These are phyloP conservation scores for Elaeis guineensis DNA, from an alignment of 176 grass and related monocot genomes.

Conservation along the genomic window DNA sequence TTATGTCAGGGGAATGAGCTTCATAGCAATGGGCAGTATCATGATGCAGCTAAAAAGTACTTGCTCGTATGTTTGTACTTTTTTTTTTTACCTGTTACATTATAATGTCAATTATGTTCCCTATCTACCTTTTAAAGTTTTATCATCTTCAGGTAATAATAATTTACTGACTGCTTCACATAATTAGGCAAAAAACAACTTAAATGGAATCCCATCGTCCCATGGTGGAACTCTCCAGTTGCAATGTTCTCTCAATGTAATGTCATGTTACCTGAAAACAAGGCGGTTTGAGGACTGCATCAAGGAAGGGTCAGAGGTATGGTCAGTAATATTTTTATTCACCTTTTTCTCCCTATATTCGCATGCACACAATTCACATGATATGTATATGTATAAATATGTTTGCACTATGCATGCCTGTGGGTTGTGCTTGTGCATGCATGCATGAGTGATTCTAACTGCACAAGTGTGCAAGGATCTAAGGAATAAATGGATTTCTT, in stretches of 20 bases:
- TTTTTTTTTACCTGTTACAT: background rate
- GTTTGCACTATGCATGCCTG: too few relatives aligned
- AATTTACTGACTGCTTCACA: constrained; percentile 7
- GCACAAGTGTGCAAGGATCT: too few relatives aligned
- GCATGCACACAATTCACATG: too few relatives aligned
- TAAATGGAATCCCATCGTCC: constrained; percentile 50
- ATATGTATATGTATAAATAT: too few relatives aligned
- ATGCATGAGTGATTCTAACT: too few relatives aligned
- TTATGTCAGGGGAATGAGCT: constrained; percentile 73
- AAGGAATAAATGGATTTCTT: too few relatives aligned
- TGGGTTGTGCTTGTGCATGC: too few relatives aligned
- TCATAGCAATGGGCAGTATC: constrained; percentile 59
- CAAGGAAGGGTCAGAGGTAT: constrained; percentile 92
- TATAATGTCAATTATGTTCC: constrained; percentile 2
- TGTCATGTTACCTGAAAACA: constrained; percentile 91
- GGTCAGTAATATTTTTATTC: background rate
- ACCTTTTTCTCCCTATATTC: too few relatives aligned
- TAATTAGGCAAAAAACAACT: constrained; percentile 79
- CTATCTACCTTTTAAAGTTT: background rate
- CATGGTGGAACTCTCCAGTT: constrained; percentile 43
- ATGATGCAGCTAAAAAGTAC: constrained; percentile 76
- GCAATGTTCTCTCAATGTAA: constrained; percentile 90
- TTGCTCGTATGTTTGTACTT: constrained; percentile 62
- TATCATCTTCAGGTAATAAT: constrained; percentile 2
- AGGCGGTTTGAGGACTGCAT: constrained; percentile 69